phyloP scores from a whole-genome alignment of 768 basidiomycete genomes.

The Serendipita vermifera region DNA sequence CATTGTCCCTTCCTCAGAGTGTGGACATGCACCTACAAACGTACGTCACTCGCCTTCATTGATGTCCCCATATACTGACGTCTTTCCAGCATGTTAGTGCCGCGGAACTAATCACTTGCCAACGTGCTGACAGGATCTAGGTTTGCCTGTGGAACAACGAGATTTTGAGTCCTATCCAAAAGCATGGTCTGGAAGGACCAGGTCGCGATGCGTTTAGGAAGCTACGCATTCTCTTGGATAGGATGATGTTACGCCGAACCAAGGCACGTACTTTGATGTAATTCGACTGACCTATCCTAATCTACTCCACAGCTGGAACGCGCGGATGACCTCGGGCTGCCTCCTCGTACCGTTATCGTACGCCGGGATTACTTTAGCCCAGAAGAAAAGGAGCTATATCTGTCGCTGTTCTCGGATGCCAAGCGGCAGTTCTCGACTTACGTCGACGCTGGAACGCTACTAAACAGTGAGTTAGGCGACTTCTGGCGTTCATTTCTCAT shows the following conservation, averaged over 20 bases:
- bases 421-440: slow-evolving; percentile 86
- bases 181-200: slow-evolving; percentile 66
- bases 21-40: slow-evolving; percentile 67
- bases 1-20: slow-evolving; percentile 34
- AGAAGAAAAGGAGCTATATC: slow-evolving; percentile 92
- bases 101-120: slow-evolving; percentile 2
- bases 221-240: slow-evolving; percentile 71
- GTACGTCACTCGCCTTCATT: background rate
- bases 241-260: slow-evolving; percentile 91
- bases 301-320: slow-evolving; percentile 58
- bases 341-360: slow-evolving; percentile 81
- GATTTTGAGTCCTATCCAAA: slow-evolving; percentile 92
- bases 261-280: slow-evolving; percentile 35
- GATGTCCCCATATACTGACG: background rate
- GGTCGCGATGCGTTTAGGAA: slow-evolving; percentile 84
- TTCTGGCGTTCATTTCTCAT: slow-evolving; percentile 10
- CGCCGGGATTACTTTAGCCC: slow-evolving; percentile 87
- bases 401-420: slow-evolving; percentile 82
- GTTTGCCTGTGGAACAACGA: slow-evolving; percentile 97
- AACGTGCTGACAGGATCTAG: slow-evolving; percentile 24
- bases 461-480: slow-evolving; percentile 60
- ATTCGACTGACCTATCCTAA: slow-evolving; percentile 10
- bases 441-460: slow-evolving; percentile 74
- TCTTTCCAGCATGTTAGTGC: slow-evolving; percentile 42
- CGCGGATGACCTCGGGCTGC: slow-evolving; percentile 91